These are phyloP conservation scores for Suillus decipiens DNA, from an alignment of 768 basidiomycete species.

Conservation along the genomic window DNA sequence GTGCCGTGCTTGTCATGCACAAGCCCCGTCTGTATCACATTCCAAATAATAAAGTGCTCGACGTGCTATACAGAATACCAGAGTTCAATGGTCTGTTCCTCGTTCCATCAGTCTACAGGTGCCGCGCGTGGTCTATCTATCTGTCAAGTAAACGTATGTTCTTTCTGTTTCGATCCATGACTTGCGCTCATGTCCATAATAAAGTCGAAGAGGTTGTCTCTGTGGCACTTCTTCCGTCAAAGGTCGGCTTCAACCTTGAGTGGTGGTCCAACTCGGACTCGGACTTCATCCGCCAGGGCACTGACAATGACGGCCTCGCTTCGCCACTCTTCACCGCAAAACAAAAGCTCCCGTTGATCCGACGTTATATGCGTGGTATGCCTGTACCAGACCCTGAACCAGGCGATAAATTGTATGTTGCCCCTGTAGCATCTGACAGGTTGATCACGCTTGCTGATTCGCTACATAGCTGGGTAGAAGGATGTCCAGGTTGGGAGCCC, in stretches of 20 bases:
- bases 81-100: slow-evolving; percentile 30
- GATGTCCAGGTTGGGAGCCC: slow-evolving; percentile 20
- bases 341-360: slow-evolving; percentile 8
- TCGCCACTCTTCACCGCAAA: slow-evolving; percentile 29
- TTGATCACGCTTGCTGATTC: background rate
- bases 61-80: slow-evolving; percentile 26
- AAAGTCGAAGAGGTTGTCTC: slow-evolving; percentile 29
- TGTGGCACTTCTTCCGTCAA: slow-evolving; percentile 23
- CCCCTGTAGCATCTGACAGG: background rate
- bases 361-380: slow-evolving; percentile 19
- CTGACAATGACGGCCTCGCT: slow-evolving; percentile 20
- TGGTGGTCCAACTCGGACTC: slow-evolving; percentile 26
- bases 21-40: slow-evolving; percentile 25
- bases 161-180: background rate
- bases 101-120: slow-evolving; percentile 33
- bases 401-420: slow-evolving; percentile 24
- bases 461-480: slow-evolving; percentile 27
- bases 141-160: slow-evolving; percentile 30
- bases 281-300: slow-evolving; percentile 25
- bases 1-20: slow-evolving; percentile 36
- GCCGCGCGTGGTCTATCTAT: slow-evolving; percentile 37
- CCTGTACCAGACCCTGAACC: slow-evolving; percentile 12
- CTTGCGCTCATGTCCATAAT: background rate
- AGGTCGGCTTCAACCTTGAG: slow-evolving; percentile 10
- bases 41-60: slow-evolving; percentile 25